These are phyloP conservation scores for Neurospora crassa DNA, from an alignment of 2,329 filamentous ascomycete species.

Conservation along the genomic window DNA sequence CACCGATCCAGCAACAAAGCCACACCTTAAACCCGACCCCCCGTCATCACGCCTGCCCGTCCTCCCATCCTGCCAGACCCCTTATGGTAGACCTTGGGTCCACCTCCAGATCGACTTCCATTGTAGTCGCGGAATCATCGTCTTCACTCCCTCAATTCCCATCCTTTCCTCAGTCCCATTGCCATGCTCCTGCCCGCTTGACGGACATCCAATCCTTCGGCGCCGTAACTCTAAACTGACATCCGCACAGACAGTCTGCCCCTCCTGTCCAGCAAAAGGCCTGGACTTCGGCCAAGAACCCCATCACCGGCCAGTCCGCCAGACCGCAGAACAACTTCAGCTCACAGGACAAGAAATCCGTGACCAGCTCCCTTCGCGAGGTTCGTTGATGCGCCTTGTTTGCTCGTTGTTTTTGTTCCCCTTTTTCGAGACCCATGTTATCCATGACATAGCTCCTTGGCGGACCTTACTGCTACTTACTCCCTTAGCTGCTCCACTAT, in stretches of 20 bases:
- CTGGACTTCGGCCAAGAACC: constrained; percentile 24
- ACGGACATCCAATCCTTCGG: not conserved
- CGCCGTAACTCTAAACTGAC: not conserved
- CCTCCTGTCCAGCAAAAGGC: constrained; percentile 23
- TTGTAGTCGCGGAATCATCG: not conserved
- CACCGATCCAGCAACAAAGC: constrained; percentile 14
- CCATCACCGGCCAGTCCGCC: constrained; percentile 21
- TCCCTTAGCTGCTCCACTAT: not conserved
- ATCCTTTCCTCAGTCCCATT: not conserved
- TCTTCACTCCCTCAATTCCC: not conserved
- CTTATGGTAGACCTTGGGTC: not conserved
- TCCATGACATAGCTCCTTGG: not conserved
- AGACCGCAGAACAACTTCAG: constrained; percentile 16
- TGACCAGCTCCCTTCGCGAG: constrained; percentile 22
- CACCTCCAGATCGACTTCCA: not conserved
- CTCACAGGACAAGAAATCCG: constrained; percentile 17
- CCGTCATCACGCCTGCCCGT: not conserved
- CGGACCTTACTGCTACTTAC: not conserved
- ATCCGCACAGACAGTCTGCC: constrained; percentile 17
- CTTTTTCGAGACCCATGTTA: not conserved
- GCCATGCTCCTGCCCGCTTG: not conserved
- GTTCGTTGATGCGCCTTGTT: constrained; percentile 15
- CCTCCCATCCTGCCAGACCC: not conserved
- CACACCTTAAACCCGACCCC: constrained; percentile 1
- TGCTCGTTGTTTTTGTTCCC: constrained; percentile 1